Evolutionary conservation across 2,329 filamentous ascomycete species (phyloP), one percentile per base, ranked within the genome.

Genomic region (Clarireedia paspali): DNA sequence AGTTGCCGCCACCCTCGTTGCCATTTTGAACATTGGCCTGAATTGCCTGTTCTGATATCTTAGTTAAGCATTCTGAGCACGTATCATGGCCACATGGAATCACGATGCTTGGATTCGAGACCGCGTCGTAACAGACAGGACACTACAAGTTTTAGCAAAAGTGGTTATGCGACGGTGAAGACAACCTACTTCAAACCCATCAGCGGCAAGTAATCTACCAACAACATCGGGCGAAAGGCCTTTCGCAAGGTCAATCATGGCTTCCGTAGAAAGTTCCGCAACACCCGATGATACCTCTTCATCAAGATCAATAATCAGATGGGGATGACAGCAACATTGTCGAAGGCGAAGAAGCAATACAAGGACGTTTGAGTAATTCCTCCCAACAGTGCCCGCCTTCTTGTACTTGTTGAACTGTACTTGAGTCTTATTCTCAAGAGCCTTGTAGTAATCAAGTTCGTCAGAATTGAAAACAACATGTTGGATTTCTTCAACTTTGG

Each of bases 41-140:
- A 1, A 77, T 71, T 3, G 84, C 71, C 45, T 76, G 73, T 59
- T 89, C 88, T 0, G 78, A 77, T 47, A 95, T 78, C 54, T 79
- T 82, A 5, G 82, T 78, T 59, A 94, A 84, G 67, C 91, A 96
- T 60, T 91, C 86, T 1, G 79, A 74, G 70, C 91, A 96, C 24
- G 84, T 83, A 58, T 85, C 82, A 66, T 96, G 91, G 2, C 91
- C 91, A 66, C 91, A 96, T 1, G 89, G 89, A 51, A 89, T 77
- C 69, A 91, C 86, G 60, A 95, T 88, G 3, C 81, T 81, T 0
- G 89, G 88, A 59, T 91, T 91, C 14, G 80, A 76, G 6, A 86
- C 82, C 2, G 77, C 83, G 64, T 96, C 91, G 57, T 88, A 85
- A 68, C 91, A 96, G 20, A 94, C 84, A 0, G 88, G 88, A 65